Evolutionary conservation across 495 filamentous ascomycete genomes (phyloP).

Genomic region (Penicillium chermesinum): DNA sequence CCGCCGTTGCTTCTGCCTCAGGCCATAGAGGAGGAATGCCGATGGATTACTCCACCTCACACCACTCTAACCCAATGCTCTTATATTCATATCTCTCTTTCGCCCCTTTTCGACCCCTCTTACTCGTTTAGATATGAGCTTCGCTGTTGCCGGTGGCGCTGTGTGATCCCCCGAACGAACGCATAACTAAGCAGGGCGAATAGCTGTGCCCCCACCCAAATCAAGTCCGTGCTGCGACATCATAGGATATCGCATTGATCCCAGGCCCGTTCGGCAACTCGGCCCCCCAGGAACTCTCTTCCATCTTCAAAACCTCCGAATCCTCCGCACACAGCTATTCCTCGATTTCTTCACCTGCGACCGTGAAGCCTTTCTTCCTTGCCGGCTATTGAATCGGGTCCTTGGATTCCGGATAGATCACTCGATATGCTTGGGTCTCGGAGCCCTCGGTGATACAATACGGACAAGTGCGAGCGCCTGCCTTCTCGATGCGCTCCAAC

Average conservation of each 20-base stretch:
- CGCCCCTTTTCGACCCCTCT: constrained; percentile 6
- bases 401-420: constrained; percentile 45
- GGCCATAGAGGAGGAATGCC: constrained; percentile 17
- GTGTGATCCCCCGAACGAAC: constrained; percentile 15
- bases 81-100: constrained; percentile 7
- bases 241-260: constrained; percentile 29
- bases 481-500: constrained; percentile 36
- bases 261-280: constrained; percentile 28
- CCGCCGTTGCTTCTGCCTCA: constrained; percentile 19
- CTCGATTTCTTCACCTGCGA: too few relatives aligned
- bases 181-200: constrained; percentile 15
- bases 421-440: constrained; percentile 46
- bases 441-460: constrained; percentile 40
- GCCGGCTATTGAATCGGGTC: constrained; percentile 14
- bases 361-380: constrained; percentile 4
- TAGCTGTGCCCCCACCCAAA: constrained; percentile 20
- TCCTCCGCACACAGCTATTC: background rate
- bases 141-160: constrained; percentile 10
- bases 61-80: constrained; percentile 20
- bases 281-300: constrained; percentile 19
- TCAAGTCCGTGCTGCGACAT: constrained; percentile 32
- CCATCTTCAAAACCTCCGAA: constrained; percentile 9
- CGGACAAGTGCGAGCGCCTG: constrained; percentile 39
- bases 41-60: constrained; percentile 30
- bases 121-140: constrained; percentile 11